Evolutionary conservation across 2,329 filamentous ascomycete genomes (phyloP).

Genomic region (Kalaharituber pfeilii): DNA sequence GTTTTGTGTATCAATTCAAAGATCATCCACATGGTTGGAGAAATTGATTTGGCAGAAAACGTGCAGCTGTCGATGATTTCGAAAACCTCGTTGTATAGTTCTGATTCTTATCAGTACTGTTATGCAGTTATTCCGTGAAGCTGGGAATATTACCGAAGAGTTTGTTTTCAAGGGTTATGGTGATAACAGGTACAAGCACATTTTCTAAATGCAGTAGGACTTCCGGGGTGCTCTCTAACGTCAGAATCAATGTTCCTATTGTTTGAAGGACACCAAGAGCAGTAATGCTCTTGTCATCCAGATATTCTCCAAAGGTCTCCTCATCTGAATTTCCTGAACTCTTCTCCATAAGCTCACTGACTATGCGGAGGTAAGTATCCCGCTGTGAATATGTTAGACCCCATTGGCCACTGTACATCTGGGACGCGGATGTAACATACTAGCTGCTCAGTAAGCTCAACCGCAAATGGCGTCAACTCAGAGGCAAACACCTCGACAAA

Average conservation of each 20-base stretch:
- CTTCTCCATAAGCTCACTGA: constrained; percentile 77
- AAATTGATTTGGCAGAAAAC: constrained; percentile 90
- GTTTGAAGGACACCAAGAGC: constrained; percentile 91
- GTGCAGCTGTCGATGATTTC: constrained; percentile 99
- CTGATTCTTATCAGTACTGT: constrained; percentile 31
- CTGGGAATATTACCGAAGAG: constrained; percentile 49
- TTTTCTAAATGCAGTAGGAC: constrained; percentile 87
- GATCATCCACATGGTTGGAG: constrained; percentile 93
- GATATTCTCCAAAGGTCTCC: constrained; percentile 62
- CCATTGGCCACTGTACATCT: too few species aligned
- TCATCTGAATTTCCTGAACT: constrained; percentile 56
- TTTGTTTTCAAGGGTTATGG: constrained; percentile 91
- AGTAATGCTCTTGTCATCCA: constrained; percentile 97
- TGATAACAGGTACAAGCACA: constrained; percentile 92
- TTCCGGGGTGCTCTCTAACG: constrained; percentile 89
- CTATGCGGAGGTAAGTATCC: constrained; percentile 88
- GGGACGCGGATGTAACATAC: constrained; percentile 2
- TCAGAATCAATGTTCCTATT: constrained; percentile 91
- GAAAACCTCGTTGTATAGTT: constrained; percentile 95
- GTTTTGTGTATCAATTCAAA: constrained; percentile 94
- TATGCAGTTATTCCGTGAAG: too few species aligned
- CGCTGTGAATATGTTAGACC: constrained; percentile 29
- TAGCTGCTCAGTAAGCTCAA: constrained; percentile 86
- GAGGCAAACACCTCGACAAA: constrained; percentile 98
- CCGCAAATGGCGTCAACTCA: constrained; percentile 89